Percentiles rank a stretch among this genome's conserved stretches.
Evolutionary conservation across 2,329 filamentous ascomycete genomes (phyloP).

Genomic region (Pestalotiopsis sp.): DNA sequence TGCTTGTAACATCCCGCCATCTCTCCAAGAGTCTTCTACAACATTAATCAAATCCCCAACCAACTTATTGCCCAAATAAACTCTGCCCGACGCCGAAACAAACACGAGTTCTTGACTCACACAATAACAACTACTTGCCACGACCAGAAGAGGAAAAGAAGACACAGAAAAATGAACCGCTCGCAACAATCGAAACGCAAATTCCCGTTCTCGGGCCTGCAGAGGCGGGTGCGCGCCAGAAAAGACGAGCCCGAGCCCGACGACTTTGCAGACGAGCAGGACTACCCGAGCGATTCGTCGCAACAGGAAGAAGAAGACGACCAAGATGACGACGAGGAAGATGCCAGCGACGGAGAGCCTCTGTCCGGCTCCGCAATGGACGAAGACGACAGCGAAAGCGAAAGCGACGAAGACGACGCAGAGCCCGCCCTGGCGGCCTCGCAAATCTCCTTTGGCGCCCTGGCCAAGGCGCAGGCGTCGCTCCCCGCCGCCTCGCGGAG

Average conservation of each 20-base stretch:
- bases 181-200: constrained; percentile 42
- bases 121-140: background rate
- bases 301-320: constrained; percentile 27
- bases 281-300: constrained; percentile 32
- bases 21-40: too few species aligned
- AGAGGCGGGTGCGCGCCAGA: constrained; percentile 46
- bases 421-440: constrained; percentile 48
- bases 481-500: constrained; percentile 44
- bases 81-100: background rate
- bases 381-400: constrained; percentile 37
- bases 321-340: constrained; percentile 6
- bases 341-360: background rate
- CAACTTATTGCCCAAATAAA: too few species aligned
- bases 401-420: constrained; percentile 39
- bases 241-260: constrained; percentile 44
- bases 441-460: constrained; percentile 83
- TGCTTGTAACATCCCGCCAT: too few species aligned
- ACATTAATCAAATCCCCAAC: too few species aligned
- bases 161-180: constrained; percentile 22
- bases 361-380: constrained; percentile 17
- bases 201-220: constrained; percentile 35
- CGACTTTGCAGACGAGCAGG: constrained; percentile 35
- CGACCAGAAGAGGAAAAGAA: background rate
- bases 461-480: constrained; percentile 81
- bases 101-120: background rate